Evolutionary conservation across 306 rosid genomes (phyloP).

Genomic region (Rubus parviflorus): DNA sequence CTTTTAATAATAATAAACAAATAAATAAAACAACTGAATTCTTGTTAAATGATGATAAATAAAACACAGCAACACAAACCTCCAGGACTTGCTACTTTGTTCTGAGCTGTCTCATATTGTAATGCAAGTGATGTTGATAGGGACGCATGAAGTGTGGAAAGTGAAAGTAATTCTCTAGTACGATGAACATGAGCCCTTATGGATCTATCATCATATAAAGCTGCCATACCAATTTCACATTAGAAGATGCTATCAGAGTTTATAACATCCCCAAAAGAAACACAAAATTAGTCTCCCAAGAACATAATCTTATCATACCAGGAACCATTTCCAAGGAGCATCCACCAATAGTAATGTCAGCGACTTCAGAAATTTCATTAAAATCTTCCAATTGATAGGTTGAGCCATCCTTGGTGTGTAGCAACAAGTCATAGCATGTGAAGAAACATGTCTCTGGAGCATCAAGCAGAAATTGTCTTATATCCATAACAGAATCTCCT

Average conservation of each 20-base stretch:
- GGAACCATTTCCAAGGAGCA: slow-evolving; percentile 99
- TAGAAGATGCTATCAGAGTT: slow-evolving; percentile 34
- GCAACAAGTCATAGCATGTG: slow-evolving; percentile 90
- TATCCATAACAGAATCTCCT: slow-evolving; percentile 96
- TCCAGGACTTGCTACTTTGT: slow-evolving; percentile 64
- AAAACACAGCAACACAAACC: slow-evolving; percentile 45
- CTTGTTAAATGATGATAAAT: not conserved
- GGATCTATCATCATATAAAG: slow-evolving; percentile 97
- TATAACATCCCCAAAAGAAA: not conserved
- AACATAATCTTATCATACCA: slow-evolving; percentile 41
- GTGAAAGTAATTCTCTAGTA: slow-evolving; percentile 88
- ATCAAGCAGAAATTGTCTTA: slow-evolving; percentile 95
- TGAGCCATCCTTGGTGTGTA: slow-evolving; percentile 85
- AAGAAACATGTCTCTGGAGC: slow-evolving; percentile 96
- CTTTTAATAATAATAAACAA: not conserved
- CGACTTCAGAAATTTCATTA: slow-evolving; percentile 96
- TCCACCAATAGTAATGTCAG: slow-evolving; percentile 94
- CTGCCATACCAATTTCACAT: slow-evolving; percentile 51
- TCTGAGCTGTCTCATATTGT: slow-evolving; percentile 71
- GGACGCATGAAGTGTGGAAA: slow-evolving; percentile 87
- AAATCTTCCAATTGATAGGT: slow-evolving; percentile 83
- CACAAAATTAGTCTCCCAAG: slow-evolving; percentile 3
- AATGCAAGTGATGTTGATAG: slow-evolving; percentile 94
- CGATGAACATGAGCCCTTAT: slow-evolving; percentile 98
- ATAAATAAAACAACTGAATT: not conserved